phyloP scores from a whole-genome alignment of 2,329 filamentous ascomycete genomes.

The Aspergillus oerlinghausenensis region DNA sequence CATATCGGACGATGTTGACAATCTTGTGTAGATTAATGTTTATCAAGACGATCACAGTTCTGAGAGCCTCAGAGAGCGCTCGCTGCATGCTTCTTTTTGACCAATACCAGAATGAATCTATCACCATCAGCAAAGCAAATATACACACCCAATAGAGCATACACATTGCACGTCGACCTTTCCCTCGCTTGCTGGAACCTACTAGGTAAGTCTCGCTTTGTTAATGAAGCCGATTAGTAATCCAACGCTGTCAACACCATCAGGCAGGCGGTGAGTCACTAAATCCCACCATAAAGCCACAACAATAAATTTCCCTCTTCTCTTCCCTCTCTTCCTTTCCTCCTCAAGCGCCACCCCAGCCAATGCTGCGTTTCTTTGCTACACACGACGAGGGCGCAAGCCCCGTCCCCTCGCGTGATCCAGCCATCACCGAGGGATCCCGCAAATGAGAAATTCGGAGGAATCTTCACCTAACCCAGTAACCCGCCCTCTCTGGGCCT shows the following conservation, averaged over 20 bases:
- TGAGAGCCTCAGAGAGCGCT: background rate
- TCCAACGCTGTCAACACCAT: background rate
- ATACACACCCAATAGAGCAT: background rate
- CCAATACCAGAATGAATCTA: background rate
- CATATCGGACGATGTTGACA: background rate
- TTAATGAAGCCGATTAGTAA: background rate
- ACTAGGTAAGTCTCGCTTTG: background rate
- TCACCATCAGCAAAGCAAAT: background rate
- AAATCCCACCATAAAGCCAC: constrained; percentile 5
- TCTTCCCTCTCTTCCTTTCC: constrained; percentile 38
- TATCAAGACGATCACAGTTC: too few species aligned
- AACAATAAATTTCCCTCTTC: constrained; percentile 14
- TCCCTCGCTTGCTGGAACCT: background rate
- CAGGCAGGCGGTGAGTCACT: constrained; percentile 14
- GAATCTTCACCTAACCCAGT: constrained; percentile 67
- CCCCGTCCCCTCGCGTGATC: constrained; percentile 15
- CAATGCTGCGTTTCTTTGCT: constrained; percentile 97
- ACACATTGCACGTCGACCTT: background rate
- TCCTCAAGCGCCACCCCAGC: constrained; percentile 72
- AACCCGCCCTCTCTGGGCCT: constrained; percentile 39
- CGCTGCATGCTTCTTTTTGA: background rate
- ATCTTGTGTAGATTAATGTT: rapidly evolving
- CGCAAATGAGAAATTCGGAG: constrained; percentile 99
- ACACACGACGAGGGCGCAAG: constrained; percentile 60
- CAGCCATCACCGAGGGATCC: constrained; percentile 17